phyloP scores from a whole-genome alignment of 345 rosid genomes.

The Luvunga scandens region DNA sequence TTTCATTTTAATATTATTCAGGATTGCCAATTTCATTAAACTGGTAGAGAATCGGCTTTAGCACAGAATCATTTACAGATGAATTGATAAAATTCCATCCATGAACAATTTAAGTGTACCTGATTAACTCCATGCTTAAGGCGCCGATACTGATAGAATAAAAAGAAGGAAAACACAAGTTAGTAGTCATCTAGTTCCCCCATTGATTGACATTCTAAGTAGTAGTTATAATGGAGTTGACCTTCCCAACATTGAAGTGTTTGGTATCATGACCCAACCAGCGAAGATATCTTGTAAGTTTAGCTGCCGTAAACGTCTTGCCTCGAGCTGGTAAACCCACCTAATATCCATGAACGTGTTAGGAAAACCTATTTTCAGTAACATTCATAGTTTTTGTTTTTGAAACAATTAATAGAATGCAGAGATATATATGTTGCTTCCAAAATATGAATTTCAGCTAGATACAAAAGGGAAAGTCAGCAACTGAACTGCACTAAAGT shows the following conservation, averaged over 20 bases:
- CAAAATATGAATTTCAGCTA: constrained; percentile 9
- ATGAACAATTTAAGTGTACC: constrained; percentile 40
- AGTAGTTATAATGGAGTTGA: constrained; percentile 17
- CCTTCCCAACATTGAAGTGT: constrained; percentile 99
- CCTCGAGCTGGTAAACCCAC: constrained; percentile 99
- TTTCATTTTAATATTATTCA: neutral
- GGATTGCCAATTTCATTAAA: neutral
- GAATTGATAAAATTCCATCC: neutral
- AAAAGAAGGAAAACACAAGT: constrained; percentile 23
- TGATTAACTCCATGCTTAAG: constrained; percentile 91
- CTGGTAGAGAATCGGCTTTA: neutral
- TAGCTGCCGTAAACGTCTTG: constrained; percentile 96
- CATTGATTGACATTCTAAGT: constrained; percentile 3
- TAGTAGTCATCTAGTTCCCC: constrained; percentile 4
- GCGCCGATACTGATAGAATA: constrained; percentile 85
- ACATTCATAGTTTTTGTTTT: neutral
- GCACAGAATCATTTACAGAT: neutral
- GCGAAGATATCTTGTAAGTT: constrained; percentile 96
- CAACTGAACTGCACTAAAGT: neutral
- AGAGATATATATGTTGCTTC: neutral
- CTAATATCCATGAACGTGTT: constrained; percentile 36
- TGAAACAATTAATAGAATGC: neutral
- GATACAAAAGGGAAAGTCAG: neutral
- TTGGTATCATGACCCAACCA: constrained; percentile 99
- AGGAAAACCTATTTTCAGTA: constrained; percentile 6